A percentile compares a stretch with the other conserved stretches of the same genome.
These are phyloP conservation scores for Entamoeba histolytica DNA, from an alignment of 208 protist genomes.

Conservation along the genomic window DNA sequence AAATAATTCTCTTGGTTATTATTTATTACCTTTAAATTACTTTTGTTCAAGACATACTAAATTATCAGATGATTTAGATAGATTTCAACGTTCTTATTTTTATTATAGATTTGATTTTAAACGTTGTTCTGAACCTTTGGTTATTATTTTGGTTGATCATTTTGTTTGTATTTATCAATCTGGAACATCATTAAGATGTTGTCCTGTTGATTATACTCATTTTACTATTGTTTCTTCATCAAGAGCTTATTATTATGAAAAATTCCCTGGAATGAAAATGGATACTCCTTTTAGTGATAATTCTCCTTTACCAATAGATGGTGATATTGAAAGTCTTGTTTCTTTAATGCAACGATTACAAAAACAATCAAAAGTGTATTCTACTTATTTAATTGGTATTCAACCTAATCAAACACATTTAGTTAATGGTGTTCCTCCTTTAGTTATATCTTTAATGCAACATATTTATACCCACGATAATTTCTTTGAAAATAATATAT, in stretches of 20 bases:
- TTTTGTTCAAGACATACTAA: not conserved
- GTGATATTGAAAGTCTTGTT: not conserved
- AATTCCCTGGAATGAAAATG: not conserved
- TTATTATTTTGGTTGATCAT: not conserved
- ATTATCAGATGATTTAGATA: not conserved
- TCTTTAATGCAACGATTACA: not conserved
- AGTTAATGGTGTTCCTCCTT: not conserved
- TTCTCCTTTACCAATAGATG: not conserved
- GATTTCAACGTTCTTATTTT: not conserved
- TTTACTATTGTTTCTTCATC: not conserved
- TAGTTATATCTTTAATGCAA: not conserved
- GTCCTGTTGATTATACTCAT: not conserved
- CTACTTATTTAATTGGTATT: not conserved
- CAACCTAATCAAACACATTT: not conserved
- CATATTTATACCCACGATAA: not conserved
- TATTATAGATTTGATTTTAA: not conserved
- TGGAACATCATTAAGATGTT: not conserved
- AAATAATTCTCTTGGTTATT: not conserved
- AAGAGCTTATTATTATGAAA: not conserved
- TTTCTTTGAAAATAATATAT: not conserved
- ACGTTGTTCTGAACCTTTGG: not conserved
- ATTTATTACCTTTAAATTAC: not conserved
- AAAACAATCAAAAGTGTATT: not conserved
- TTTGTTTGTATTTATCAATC: not conserved
- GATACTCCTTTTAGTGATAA: not conserved